Conservation (phyloP, 1,284 basidiomycete genomes). For the Cystobasidium slooffiae region DNA sequence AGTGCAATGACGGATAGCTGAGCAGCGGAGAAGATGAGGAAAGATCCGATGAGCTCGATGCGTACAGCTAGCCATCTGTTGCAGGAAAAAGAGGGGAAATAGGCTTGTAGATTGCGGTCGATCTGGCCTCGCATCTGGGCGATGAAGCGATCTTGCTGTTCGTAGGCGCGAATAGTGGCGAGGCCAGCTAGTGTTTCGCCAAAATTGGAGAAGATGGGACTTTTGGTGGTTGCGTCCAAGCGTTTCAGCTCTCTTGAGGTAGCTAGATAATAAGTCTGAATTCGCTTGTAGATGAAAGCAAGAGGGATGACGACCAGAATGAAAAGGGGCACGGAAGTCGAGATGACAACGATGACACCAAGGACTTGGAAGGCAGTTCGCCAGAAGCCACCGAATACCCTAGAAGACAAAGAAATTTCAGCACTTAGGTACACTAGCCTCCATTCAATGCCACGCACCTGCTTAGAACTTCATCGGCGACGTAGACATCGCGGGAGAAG, state of each 20-base stretch:
- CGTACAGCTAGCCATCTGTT: conserved; percentile 72
- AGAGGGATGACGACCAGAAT: conserved; percentile 72
- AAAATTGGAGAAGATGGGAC: conserved; percentile 79
- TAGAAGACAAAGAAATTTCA: neutral
- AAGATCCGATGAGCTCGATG: conserved; percentile 77
- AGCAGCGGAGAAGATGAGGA: conserved; percentile 78
- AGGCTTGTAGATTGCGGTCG: conserved; percentile 75
- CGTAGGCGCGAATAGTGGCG: conserved; percentile 74
- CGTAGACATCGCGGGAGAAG: conserved; percentile 90
- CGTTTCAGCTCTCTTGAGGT: conserved; percentile 69
- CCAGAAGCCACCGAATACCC: conserved; percentile 46
- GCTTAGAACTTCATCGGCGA: conserved; percentile 79
- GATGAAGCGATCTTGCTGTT: conserved; percentile 73
- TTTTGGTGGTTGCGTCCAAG: conserved; percentile 84
- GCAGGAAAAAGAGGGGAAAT: conserved; percentile 52
- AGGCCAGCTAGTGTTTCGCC: conserved; percentile 81
- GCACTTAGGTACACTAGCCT: conserved; percentile 54
- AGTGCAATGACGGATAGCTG: conserved; percentile 72
- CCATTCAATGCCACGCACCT: conserved; percentile 65
- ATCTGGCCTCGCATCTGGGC: conserved; percentile 74
- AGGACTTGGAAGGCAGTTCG: conserved; percentile 62
- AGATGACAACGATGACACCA: conserved; percentile 79
- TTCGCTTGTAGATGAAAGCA: conserved; percentile 56
- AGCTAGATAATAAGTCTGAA: conserved; percentile 61
- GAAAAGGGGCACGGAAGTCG: conserved; percentile 74